These are phyloP conservation scores for Ballota nigra DNA, from an alignment of 257 asterid species.

Conservation along the genomic window DNA sequence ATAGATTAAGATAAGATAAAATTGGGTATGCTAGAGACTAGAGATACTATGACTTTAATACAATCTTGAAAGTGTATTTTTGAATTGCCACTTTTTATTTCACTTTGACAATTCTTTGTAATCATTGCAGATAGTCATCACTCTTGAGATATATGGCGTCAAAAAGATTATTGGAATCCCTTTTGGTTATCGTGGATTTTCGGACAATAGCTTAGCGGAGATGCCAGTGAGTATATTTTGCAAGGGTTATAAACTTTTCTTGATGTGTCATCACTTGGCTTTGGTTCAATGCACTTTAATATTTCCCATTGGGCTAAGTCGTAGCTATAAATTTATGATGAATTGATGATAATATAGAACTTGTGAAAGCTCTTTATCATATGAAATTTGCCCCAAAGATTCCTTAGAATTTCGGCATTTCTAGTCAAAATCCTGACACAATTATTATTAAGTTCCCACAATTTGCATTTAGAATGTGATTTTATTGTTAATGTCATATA, in stretches of 20 bases:
- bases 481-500: background rate
- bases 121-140: conserved; percentile 72
- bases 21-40: no score
- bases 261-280: background rate
- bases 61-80: no score
- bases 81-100: background rate
- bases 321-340: background rate
- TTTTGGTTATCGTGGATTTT: conserved; percentile 94
- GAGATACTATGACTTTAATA: no score
- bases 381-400: background rate
- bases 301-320: background rate
- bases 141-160: conserved; percentile 94
- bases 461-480: background rate
- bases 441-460: background rate
- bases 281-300: background rate
- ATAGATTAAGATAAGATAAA: no score
- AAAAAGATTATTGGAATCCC: conserved; percentile 85
- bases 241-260: background rate
- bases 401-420: background rate
- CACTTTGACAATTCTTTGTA: conserved; percentile 7
- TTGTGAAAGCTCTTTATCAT: background rate
- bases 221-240: conserved; percentile 50
- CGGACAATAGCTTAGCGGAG: conserved; percentile 63
- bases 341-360: background rate
- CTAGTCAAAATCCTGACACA: background rate